These are phyloP conservation scores for Sophora flavescens DNA, from an alignment of 306 rosid genomes.

Conservation along the genomic window DNA sequence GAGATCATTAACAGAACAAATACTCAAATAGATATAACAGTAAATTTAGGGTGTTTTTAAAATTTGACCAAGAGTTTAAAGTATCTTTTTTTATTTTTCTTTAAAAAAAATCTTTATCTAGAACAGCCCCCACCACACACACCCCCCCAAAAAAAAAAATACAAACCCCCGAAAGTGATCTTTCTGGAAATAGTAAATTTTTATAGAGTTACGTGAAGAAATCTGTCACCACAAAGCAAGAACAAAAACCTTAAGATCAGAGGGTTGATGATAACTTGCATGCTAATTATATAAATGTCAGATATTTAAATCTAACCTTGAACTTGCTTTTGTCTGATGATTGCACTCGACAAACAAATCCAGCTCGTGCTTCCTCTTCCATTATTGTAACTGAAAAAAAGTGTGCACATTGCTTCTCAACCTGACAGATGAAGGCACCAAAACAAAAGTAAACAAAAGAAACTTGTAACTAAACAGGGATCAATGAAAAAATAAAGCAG, in stretches of 20 bases:
- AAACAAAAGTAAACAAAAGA: conserved; percentile 38
- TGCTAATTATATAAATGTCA: conserved; percentile 22
- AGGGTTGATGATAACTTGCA: conserved; percentile 17
- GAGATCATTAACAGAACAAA: conserved; percentile 21
- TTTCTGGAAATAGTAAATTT: conserved; percentile 23
- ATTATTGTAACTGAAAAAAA: conserved; percentile 82
- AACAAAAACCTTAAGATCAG: conserved; percentile 15
- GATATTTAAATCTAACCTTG: conserved; percentile 69
- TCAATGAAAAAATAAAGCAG: conserved; percentile 10
- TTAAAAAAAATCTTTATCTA: too few relatives aligned
- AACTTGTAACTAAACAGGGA: conserved; percentile 19
- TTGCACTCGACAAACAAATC: conserved; percentile 94
- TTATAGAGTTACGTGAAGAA: neutral
- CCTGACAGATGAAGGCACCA: conserved; percentile 59
- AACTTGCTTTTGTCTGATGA: conserved; percentile 97
- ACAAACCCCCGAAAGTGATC: neutral
- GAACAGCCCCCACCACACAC: neutral
- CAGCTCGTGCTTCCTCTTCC: conserved; percentile 86
- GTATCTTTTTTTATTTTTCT: too few relatives aligned
- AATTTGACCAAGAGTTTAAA: too few relatives aligned
- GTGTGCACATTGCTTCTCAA: conserved; percentile 99
- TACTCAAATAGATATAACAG: neutral
- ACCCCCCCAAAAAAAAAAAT: too few relatives aligned
- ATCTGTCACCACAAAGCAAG: neutral
- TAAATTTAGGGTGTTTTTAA: conserved; percentile 9